Evolutionary conservation across 2,329 filamentous ascomycete genomes (phyloP).

Genomic region (Neonectria faginata): DNA sequence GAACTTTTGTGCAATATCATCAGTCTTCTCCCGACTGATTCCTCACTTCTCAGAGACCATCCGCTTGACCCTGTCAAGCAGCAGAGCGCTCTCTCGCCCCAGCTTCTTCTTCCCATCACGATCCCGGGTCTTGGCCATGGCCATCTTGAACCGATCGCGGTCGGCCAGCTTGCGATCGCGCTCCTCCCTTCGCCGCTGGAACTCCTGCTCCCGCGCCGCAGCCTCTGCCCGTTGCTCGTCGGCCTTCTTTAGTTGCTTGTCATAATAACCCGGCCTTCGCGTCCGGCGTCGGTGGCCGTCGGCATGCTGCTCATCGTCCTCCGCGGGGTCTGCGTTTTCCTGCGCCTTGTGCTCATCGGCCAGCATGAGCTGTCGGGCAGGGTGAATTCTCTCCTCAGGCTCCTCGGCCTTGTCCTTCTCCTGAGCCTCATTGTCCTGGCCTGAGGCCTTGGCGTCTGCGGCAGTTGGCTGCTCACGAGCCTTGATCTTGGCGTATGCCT

Average conservation of each 20-base stretch:
- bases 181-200: conserved; percentile 67
- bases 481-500: conserved; percentile 90
- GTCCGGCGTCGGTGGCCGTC: conserved; percentile 52
- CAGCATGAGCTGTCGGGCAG: conserved; percentile 55
- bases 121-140: conserved; percentile 80
- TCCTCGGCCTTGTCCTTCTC: conserved; percentile 36
- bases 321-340: conserved; percentile 35
- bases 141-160: conserved; percentile 72
- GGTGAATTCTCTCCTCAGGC: conserved; percentile 48
- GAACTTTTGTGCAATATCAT: neutral
- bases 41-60: conserved; percentile 64
- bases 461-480: conserved; percentile 54
- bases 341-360: conserved; percentile 54
- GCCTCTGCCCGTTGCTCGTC: conserved; percentile 57
- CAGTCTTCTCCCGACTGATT: neutral
- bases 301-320: conserved; percentile 32
- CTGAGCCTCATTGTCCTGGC: conserved; percentile 33
- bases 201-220: conserved; percentile 57
- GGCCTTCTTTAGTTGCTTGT: conserved; percentile 69
- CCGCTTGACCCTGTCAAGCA: conserved; percentile 82
- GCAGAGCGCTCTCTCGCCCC: conserved; percentile 80
- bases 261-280: conserved; percentile 68
- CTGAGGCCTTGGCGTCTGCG: conserved; percentile 39
- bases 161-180: conserved; percentile 74
- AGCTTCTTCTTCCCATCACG: conserved; percentile 82